phyloP scores from a whole-genome alignment of 345 rosid genomes.

The Lepidium sativum region DNA sequence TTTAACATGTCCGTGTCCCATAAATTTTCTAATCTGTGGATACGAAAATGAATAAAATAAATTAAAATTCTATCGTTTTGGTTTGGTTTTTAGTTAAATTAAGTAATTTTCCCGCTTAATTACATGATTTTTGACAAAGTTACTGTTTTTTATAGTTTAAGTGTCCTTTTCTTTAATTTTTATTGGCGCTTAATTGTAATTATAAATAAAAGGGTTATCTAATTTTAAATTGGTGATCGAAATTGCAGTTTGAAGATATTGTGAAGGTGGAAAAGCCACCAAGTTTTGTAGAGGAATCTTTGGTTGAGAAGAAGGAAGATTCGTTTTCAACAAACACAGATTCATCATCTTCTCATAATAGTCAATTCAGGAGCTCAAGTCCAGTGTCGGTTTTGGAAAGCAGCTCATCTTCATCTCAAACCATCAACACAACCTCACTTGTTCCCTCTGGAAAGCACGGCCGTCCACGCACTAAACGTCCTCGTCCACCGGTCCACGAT shows the following conservation, averaged over 20 bases:
- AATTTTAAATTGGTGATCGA: neutral
- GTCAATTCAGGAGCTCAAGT: conserved; percentile 60
- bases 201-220: neutral
- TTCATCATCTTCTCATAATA: conserved; percentile 33
- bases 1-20: too few species aligned
- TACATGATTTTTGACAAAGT: neutral
- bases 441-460: conserved; percentile 43
- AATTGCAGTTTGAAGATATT: conserved; percentile 82
- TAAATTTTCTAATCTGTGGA: too few species aligned
- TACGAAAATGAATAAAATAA: too few species aligned
- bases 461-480: conserved; percentile 90
- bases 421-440: conserved; percentile 25
- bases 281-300: conserved; percentile 65
- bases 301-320: conserved; percentile 43
- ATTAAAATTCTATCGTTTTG: neutral
- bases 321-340: conserved; percentile 31
- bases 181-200: neutral
- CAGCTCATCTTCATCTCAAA: conserved; percentile 67
- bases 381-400: conserved; percentile 92
- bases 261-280: conserved; percentile 78
- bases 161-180: neutral
- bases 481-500: conserved; percentile 58
- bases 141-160: neutral
- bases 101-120: neutral
- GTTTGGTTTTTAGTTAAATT: neutral